Evolutionary conservation across 2,329 filamentous ascomycete species (phyloP), one percentile per base, ranked within the genome.

Genomic region (Tolypocladium tundrense): DNA sequence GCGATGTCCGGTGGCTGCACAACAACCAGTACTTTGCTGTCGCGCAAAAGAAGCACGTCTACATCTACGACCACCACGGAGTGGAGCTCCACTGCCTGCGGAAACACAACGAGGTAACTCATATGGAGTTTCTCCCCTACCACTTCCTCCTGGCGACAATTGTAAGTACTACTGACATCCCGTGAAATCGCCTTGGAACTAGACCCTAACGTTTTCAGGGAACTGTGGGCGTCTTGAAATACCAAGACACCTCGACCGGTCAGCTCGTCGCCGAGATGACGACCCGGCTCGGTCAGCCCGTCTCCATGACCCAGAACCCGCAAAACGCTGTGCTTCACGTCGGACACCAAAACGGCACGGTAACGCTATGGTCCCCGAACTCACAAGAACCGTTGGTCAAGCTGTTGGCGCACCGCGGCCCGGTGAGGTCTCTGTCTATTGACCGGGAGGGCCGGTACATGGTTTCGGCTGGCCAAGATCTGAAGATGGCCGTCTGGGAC

Each of bases 301-400:
- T 89, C 4, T 84, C 93, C 3, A 81, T 99, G 62, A 80, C 85
- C 5, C 92, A 97, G 67, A 99, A 99, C 69, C 88, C 90, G 0
- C 88, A 88, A 73, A 99, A 99, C 70, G 94, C 91, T 19, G 87
- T 99, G 59, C 78, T 97, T 54, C 91, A 97, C 66, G 85, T 92
- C 61, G 94, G 94, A 11, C 93, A 97, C 69, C 91, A 96, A 69
- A 97, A 97, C 68, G 94, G 94, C 58, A 89, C 90, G 2, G 91
- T 99, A 41, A 94, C 91, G 2, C 77, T 99, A 51, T 99, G 94
- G 94, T 97, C 93, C 2, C 94, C 94, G 3, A 99, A 96, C 73
- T 88, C 86, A 33, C 83, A 86, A 57, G 88, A 90, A 0, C 88
- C 94, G 0, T 80, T 97, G 9, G 93, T 97, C 54, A 97, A 97